A percentile compares a stretch with the other conserved stretches of the same genome.
These are phyloP conservation scores for Xylaria sp. DNA, from an alignment of 2,329 filamentous ascomycete species.

Conservation along the genomic window DNA sequence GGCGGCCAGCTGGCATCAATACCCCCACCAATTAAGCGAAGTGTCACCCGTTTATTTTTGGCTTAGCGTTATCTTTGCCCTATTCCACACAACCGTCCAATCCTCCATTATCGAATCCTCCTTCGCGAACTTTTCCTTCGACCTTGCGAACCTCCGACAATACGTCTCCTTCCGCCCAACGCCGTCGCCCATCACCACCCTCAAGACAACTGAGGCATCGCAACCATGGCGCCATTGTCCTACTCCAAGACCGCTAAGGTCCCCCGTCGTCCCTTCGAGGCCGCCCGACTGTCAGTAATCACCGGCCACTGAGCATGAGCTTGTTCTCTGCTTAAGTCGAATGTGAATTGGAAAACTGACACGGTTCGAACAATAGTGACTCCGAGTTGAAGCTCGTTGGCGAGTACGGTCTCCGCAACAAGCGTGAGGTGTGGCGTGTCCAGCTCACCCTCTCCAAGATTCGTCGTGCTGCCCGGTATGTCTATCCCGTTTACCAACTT, in stretches of 20 bases:
- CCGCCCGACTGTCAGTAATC: constrained; percentile 98
- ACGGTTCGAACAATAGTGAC: constrained; percentile 74
- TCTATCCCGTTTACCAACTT: neutral
- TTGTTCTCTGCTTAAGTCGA: constrained; percentile 95
- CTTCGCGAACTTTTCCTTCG: constrained; percentile 37
- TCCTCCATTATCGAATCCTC: constrained; percentile 34
- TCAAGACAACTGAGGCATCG: constrained; percentile 52
- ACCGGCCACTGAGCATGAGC: constrained; percentile 98
- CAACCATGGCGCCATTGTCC: constrained; percentile 65
- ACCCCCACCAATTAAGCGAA: constrained; percentile 43
- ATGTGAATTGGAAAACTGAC: constrained; percentile 77
- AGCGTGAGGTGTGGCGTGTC: constrained; percentile 99
- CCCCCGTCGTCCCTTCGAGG: constrained; percentile 98
- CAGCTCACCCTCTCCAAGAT: constrained; percentile 99
- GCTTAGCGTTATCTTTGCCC: constrained; percentile 43
- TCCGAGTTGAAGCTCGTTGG: constrained; percentile 99
- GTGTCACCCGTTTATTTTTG: constrained; percentile 19
- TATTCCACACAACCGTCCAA: constrained; percentile 45
- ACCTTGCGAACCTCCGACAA: constrained; percentile 34
- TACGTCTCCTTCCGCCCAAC: constrained; percentile 31
- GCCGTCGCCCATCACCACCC: constrained; percentile 40
- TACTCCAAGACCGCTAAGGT: constrained; percentile 99
- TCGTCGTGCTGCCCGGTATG: constrained; percentile 99
- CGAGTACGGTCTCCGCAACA: constrained; percentile 99
- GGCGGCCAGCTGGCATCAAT: neutral